Percentiles rank a stretch among this genome's conserved stretches.
These are phyloP conservation scores for Cardamine resedifolia DNA, from an alignment of 345 rosid genomes.

Conservation along the genomic window DNA sequence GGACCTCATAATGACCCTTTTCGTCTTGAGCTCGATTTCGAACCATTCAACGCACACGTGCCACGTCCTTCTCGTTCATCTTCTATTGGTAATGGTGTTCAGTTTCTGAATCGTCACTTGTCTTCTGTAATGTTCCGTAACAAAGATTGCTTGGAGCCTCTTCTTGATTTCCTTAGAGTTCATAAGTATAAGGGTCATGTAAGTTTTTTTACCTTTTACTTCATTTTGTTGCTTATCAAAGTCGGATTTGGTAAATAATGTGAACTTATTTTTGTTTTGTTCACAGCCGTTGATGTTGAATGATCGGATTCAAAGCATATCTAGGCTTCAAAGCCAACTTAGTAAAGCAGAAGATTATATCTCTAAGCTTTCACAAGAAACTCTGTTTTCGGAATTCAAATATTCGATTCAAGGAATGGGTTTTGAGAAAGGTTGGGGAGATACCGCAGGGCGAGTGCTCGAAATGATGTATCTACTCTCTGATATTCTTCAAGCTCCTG, in stretches of 20 bases:
- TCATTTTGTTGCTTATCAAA: background rate
- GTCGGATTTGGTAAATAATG: background rate
- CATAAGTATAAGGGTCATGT: conserved; percentile 90
- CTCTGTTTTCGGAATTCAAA: conserved; percentile 78
- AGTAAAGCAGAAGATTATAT: conserved; percentile 87
- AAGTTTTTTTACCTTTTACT: conserved; percentile 35
- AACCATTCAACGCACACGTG: conserved; percentile 84
- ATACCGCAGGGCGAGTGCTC: conserved; percentile 70
- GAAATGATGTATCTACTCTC: conserved; percentile 83
- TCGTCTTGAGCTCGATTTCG: conserved; percentile 94
- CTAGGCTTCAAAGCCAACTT: conserved; percentile 63
- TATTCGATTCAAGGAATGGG: conserved; percentile 88
- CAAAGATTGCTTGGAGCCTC: conserved; percentile 89
- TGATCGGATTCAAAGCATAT: conserved; percentile 70
- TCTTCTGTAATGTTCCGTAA: conserved; percentile 92
- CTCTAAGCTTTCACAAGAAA: conserved; percentile 64
- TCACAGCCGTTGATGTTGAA: conserved; percentile 87
- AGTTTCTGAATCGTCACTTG: conserved; percentile 94
- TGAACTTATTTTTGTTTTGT: background rate
- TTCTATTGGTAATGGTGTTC: conserved; percentile 99
- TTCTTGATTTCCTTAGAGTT: conserved; percentile 77
- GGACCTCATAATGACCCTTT: conserved; percentile 50
- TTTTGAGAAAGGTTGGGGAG: conserved; percentile 99
- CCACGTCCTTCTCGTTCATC: conserved; percentile 93
- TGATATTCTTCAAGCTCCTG: conserved; percentile 97